Percentiles rank a stretch among this genome's conserved stretches.
Conservation (phyloP, 116 monocot genomes). For the Iris pallida region DNA sequence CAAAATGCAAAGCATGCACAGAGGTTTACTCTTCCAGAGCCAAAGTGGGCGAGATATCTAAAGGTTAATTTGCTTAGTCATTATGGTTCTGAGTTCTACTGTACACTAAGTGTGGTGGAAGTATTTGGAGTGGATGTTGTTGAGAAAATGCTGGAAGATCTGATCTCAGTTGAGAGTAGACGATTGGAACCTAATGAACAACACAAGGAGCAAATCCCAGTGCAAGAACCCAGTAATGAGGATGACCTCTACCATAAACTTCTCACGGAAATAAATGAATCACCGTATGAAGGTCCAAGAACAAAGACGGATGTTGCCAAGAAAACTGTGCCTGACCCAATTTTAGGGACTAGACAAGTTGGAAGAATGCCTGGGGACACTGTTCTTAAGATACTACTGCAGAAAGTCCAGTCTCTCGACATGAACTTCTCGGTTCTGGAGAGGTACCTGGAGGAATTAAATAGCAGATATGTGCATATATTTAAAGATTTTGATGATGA, state of each 20-base stretch:
- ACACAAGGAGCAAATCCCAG: conserved; percentile 16
- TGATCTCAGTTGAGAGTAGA: conserved; percentile 63
- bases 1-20: conserved; percentile 77
- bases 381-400: conserved; percentile 93
- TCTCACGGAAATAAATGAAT: conserved; percentile 22
- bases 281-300: conserved; percentile 24
- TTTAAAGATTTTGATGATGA: conserved; percentile 85
- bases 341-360: conserved; percentile 40
- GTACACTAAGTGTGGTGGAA: conserved; percentile 82
- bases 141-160: conserved; percentile 93
- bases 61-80: conserved; percentile 80
- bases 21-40: conserved; percentile 67
- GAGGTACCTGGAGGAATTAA: conserved; percentile 82
- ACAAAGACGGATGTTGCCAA: conserved; percentile 29
- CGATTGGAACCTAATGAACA: conserved; percentile 38
- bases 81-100: conserved; percentile 95
- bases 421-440: conserved; percentile 84
- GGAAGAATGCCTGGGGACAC: conserved; percentile 95
- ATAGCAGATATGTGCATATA: conserved; percentile 74
- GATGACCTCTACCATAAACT: conserved; percentile 22
- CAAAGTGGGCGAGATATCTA: conserved; percentile 90
- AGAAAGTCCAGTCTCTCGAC: conserved; percentile 87
- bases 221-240: conserved; percentile 26
- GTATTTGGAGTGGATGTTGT: conserved; percentile 98
- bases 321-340: conserved; percentile 24